Conservation (phyloP, 768 basidiomycete genomes). For the Boletus tomentosulus region DNA sequence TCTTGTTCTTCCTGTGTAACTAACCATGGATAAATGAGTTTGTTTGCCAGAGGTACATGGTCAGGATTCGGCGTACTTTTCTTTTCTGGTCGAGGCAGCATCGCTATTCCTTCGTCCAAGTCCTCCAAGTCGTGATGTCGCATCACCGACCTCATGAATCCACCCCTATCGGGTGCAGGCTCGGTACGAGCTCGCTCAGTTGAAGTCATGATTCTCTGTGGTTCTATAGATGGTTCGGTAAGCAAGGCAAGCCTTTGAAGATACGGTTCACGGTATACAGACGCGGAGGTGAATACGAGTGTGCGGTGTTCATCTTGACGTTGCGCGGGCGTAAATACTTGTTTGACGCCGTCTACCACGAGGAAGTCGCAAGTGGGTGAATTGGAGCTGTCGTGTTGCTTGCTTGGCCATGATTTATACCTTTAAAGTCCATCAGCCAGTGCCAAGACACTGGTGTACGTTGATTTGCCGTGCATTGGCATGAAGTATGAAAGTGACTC, state of each 20-base stretch:
- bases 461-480: neutral
- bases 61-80: slow-evolving; percentile 14
- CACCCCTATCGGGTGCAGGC: slow-evolving; percentile 5
- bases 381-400: neutral
- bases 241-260: neutral
- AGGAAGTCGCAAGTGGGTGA: neutral
- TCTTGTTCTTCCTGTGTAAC: slow-evolving; percentile 51
- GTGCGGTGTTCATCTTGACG: slow-evolving; percentile 10
- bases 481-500: too few relatives aligned
- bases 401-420: neutral
- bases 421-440: neutral
- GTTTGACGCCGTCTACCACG: neutral
- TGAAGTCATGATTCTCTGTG: slow-evolving; percentile 10
- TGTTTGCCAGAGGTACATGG: neutral
- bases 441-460: neutral
- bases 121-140: slow-evolving; percentile 2
- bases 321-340: neutral
- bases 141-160: slow-evolving; percentile 24
- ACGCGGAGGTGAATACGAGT: slow-evolving; percentile 9
- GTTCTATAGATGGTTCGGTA: slow-evolving; percentile 6
- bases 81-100: slow-evolving; percentile 6
- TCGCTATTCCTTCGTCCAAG: slow-evolving; percentile 13
- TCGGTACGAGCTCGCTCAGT: slow-evolving; percentile 16
- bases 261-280: neutral
- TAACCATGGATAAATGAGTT: slow-evolving; percentile 8